Evolutionary conservation across 805 yeast species (phyloP).

Genomic region (Candida easanensis): DNA sequence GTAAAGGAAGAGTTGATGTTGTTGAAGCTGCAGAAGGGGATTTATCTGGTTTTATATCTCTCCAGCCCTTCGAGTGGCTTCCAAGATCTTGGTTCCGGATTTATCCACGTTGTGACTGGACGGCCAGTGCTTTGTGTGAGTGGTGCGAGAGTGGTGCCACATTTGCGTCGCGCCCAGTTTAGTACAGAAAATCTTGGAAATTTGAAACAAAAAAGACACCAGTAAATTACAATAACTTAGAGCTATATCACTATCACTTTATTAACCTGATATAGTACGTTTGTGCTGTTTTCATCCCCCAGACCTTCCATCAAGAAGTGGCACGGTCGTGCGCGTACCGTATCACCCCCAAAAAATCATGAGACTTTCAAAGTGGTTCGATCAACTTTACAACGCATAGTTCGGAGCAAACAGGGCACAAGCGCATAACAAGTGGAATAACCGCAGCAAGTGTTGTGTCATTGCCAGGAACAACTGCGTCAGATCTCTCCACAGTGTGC

Average conservation of each 20-base stretch:
- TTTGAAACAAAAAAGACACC: background rate
- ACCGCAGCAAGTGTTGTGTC: no score
- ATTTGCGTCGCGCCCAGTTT: slow-evolving; percentile 3
- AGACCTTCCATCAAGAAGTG: background rate
- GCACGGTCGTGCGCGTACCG: slow-evolving; percentile 3
- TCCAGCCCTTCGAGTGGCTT: background rate
- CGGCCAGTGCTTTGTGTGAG: background rate
- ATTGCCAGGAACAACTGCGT: background rate
- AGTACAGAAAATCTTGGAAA: background rate
- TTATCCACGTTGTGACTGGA: background rate
- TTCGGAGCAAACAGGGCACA: background rate
- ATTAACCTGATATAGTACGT: background rate
- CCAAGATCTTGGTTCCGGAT: background rate
- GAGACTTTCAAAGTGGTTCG: slow-evolving; percentile 1
- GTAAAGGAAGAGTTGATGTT: background rate
- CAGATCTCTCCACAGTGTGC: background rate
- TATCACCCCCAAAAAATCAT: slow-evolving; percentile 1
- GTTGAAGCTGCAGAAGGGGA: slow-evolving; percentile 1
- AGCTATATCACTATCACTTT: no score
- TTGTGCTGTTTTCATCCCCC: background rate
- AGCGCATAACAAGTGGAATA: background rate
- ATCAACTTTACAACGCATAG: background rate
- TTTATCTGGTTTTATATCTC: background rate
- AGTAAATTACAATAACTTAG: background rate
- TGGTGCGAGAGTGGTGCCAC: slow-evolving; percentile 11